Evolutionary conservation across 208 protist genomes (phyloP).

Genomic region (Herpetomonas tarakana): DNA sequence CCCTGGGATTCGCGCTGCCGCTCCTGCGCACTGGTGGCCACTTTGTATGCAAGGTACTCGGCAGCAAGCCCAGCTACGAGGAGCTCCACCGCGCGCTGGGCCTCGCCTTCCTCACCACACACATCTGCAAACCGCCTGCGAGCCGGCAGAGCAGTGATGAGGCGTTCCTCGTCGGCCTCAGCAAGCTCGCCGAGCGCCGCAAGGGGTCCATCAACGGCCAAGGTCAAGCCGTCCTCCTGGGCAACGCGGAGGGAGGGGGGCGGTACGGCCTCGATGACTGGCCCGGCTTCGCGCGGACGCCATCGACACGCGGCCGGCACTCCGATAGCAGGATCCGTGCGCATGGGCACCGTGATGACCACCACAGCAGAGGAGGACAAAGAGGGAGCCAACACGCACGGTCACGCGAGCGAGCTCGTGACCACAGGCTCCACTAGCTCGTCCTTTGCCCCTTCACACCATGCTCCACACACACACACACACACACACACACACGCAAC

Average conservation of each 20-base stretch:
- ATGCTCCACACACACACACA: no score
- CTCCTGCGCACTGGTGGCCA: constrained; percentile 58
- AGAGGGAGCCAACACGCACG: no score
- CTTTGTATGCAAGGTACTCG: constrained; percentile 83
- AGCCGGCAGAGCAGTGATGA: constrained; percentile 73
- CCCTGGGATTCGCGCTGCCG: constrained; percentile 40
- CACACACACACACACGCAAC: no score
- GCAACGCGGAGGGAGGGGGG: constrained; percentile 11
- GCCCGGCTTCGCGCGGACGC: constrained; percentile 43
- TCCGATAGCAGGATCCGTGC: no score
- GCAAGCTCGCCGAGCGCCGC: constrained; percentile 29
- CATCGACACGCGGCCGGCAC: constrained; percentile 3
- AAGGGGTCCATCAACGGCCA: not conserved
- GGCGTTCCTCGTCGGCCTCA: constrained; percentile 53
- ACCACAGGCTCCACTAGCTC: no score
- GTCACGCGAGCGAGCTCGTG: no score
- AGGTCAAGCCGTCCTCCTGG: not conserved
- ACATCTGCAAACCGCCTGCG: constrained; percentile 61
- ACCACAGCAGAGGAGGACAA: no score
- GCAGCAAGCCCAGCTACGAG: constrained; percentile 39
- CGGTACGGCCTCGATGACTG: constrained; percentile 68
- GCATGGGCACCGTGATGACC: no score
- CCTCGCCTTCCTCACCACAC: constrained; percentile 37
- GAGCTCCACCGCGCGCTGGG: constrained; percentile 34
- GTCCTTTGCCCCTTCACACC: no score